These are phyloP conservation scores for Epithemia pelagica DNA, from an alignment of 108 stramenopile genomes.

Conservation along the genomic window DNA sequence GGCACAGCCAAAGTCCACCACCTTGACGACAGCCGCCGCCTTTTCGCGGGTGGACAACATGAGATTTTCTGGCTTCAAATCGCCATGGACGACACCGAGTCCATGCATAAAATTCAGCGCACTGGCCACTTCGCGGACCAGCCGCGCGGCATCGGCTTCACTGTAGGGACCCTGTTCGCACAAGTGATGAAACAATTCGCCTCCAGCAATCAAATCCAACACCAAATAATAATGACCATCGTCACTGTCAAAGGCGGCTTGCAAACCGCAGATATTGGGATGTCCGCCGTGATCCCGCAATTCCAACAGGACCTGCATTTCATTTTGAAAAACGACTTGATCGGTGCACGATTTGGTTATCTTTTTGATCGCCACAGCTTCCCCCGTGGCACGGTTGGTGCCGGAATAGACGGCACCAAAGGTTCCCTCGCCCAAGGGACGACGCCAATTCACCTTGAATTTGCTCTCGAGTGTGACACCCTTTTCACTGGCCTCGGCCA, in stretches of 20 bases:
- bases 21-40: conserved; percentile 53
- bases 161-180: conserved; percentile 71
- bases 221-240: conserved; percentile 60
- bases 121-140: conserved; percentile 61
- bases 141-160: conserved; percentile 70
- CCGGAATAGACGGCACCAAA: conserved; percentile 64
- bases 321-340: conserved; percentile 38
- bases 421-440: conserved; percentile 27
- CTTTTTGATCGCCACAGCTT: conserved; percentile 55
- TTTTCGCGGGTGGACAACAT: conserved; percentile 55
- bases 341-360: conserved; percentile 58
- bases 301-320: conserved; percentile 50
- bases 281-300: conserved; percentile 54
- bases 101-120: conserved; percentile 74
- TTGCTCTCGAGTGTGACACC: conserved; percentile 4
- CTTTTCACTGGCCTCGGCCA: background rate
- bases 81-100: conserved; percentile 73
- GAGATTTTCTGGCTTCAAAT: conserved; percentile 83
- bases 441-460: conserved; percentile 13
- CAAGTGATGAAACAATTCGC: conserved; percentile 85
- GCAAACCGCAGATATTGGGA: conserved; percentile 70
- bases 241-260: conserved; percentile 63
- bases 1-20: conserved; percentile 86
- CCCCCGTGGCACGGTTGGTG: conserved; percentile 32
- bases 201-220: conserved; percentile 71